A percentile compares a stretch with the other conserved stretches of the same genome.
phyloP scores from a whole-genome alignment of 1,284 basidiomycete species.

The Ustilago tritici region DNA sequence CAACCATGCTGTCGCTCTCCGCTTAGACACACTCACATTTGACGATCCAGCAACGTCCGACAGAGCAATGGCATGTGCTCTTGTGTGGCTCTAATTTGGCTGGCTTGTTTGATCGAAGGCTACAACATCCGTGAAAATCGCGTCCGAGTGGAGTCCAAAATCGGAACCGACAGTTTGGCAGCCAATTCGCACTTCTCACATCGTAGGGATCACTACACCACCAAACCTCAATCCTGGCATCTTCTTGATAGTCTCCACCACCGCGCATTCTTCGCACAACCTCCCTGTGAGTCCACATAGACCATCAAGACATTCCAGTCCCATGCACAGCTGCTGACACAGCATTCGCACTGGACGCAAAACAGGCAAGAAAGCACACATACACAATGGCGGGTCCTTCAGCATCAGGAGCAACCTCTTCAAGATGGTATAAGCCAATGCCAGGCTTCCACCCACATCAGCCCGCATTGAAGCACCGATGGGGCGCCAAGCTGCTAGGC shows the following conservation, averaged over 20 bases:
- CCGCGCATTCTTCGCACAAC: not conserved
- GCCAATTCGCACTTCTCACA: constrained; percentile 1
- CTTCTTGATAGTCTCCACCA: not conserved
- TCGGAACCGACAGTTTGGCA: constrained; percentile 3
- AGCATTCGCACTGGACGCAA: not conserved
- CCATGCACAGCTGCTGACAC: not conserved
- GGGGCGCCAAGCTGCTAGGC: constrained; percentile 64
- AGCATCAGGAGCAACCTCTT: constrained; percentile 26
- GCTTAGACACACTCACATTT: too few species aligned
- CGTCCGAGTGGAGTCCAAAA: not conserved
- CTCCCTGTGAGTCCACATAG: not conserved
- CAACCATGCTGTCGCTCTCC: too few species aligned
- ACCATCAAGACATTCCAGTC: not conserved
- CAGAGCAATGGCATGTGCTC: too few species aligned
- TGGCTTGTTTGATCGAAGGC: not conserved
- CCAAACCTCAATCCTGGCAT: not conserved
- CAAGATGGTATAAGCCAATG: constrained; percentile 62
- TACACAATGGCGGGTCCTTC: constrained; percentile 30
- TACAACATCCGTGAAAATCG: not conserved
- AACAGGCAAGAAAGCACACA: not conserved
- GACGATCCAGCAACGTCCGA: too few species aligned
- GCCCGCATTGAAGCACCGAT: constrained; percentile 64
- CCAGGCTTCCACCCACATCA: constrained; percentile 65
- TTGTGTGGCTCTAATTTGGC: too few species aligned
- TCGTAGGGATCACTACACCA: not conserved